Percentiles rank a stretch among this genome's conserved stretches.
Evolutionary conservation across 371 early-diverging fungal genomes (phyloP).

Genomic region (Massospora cicadina): DNA sequence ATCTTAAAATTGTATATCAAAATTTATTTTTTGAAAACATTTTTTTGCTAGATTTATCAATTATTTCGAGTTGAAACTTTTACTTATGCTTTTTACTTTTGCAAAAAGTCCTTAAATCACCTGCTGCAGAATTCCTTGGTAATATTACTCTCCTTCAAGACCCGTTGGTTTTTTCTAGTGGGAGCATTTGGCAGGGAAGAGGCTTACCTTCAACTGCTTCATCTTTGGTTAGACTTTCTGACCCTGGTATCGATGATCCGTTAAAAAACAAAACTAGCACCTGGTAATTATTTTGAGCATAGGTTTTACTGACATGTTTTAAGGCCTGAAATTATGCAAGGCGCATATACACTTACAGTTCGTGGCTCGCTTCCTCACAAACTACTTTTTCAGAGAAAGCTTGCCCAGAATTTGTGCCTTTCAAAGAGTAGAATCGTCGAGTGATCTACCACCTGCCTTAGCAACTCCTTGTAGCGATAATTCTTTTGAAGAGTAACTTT

Average conservation of each 20-base stretch:
- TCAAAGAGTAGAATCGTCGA: neutral
- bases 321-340: slow-evolving; percentile 4
- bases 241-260: neutral
- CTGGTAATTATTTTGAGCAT: neutral
- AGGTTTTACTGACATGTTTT: neutral
- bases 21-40: too few species aligned
- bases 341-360: neutral
- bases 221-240: neutral
- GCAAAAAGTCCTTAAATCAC: too few species aligned
- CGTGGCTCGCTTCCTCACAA: neutral
- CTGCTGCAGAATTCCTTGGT: slow-evolving; percentile 1
- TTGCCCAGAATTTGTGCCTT: slow-evolving; percentile 1
- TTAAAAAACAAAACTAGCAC: neutral
- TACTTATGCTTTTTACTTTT: neutral
- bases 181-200: neutral
- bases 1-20: neutral
- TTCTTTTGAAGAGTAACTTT: too few species aligned
- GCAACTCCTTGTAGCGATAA: neutral
- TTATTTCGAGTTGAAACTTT: neutral
- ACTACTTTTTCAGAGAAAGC: neutral
- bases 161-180: slow-evolving; percentile 5
- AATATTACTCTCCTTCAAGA: neutral
- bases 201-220: neutral
- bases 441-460: neutral
- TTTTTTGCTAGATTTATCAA: neutral